Percentiles rank a stretch among this genome's conserved stretches.
Conservation (phyloP, 192 early-diverging fungal species). For the Diversispora epigaea region DNA sequence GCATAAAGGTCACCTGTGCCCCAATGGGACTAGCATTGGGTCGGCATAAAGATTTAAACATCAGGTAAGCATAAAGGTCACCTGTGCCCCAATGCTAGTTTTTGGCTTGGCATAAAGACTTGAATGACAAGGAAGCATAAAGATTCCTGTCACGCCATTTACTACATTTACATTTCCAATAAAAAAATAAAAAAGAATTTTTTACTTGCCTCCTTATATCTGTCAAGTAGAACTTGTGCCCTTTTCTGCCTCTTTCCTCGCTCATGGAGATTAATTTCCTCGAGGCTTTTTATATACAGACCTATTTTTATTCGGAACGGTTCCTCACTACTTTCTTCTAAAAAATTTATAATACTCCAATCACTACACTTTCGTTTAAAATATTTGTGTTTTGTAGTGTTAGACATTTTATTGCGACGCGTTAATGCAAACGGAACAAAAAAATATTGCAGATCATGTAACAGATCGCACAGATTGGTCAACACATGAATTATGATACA, state of each 20-base stretch:
- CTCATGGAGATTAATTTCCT: background rate
- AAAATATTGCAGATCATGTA: too few species aligned
- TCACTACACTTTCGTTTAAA: too few species aligned
- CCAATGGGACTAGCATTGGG: slow-evolving; percentile 13
- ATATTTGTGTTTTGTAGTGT: too few species aligned
- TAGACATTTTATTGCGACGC: too few species aligned
- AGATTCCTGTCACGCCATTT: slow-evolving; percentile 19
- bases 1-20: slow-evolving; percentile 12
- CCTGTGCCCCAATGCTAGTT: slow-evolving; percentile 9
- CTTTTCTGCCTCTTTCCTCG: slow-evolving; percentile 4
- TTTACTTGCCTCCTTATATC: slow-evolving; percentile 9
- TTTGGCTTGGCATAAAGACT: slow-evolving; percentile 15
- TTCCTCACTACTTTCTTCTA: background rate
- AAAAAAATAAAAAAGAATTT: background rate
- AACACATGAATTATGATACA: too few species aligned
- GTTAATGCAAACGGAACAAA: too few species aligned
- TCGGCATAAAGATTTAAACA: slow-evolving; percentile 19
- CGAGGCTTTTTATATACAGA: slow-evolving; percentile 17
- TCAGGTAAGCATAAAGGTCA: slow-evolving; percentile 2
- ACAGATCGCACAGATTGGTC: too few species aligned
- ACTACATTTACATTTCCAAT: background rate
- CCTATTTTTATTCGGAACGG: slow-evolving; percentile 11
- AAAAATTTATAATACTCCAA: too few species aligned
- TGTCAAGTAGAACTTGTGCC: slow-evolving; percentile 1
- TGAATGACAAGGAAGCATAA: slow-evolving; percentile 28